Percentiles rank a stretch among this genome's conserved stretches.
Conservation (phyloP, 2,329 filamentous ascomycete genomes). For the Colletotrichum graminicola region DNA sequence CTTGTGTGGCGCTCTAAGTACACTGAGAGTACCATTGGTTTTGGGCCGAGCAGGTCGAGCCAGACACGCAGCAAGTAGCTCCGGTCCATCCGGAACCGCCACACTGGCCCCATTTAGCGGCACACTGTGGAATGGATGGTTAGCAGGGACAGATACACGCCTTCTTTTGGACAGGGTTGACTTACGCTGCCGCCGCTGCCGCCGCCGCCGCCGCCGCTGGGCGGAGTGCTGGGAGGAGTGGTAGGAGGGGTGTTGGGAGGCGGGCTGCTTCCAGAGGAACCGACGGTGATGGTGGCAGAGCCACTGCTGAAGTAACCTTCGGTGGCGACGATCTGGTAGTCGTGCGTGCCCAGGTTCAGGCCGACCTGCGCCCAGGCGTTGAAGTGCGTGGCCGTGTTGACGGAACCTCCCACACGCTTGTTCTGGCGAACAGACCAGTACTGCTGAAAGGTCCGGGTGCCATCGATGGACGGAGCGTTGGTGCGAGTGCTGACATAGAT, state of each 20-base stretch:
- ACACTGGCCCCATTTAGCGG: conserved; percentile 44
- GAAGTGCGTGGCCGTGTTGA: conserved; percentile 66
- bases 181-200: conserved; percentile 34
- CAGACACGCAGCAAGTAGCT: conserved; percentile 45
- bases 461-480: conserved; percentile 66
- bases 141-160: not conserved
- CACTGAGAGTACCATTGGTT: conserved; percentile 48
- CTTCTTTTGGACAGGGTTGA: not conserved
- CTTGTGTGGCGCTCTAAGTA: conserved; percentile 16
- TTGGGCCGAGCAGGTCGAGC: conserved; percentile 42
- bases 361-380: conserved; percentile 64
- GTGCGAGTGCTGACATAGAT: conserved; percentile 62
- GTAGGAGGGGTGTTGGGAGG: conserved; percentile 22
- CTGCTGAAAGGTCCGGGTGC: conserved; percentile 66
- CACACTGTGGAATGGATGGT: conserved; percentile 27
- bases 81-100: conserved; percentile 46
- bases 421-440: conserved; percentile 63
- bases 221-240: conserved; percentile 12
- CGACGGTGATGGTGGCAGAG: conserved; percentile 44
- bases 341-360: conserved; percentile 61
- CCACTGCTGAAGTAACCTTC: conserved; percentile 59
- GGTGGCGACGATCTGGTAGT: conserved; percentile 66
- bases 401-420: conserved; percentile 64
- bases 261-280: conserved; percentile 20
- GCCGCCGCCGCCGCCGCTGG: not conserved